Base-by-base conservation (phyloP, 2,329 filamentous ascomycete genomes). In the Golovinomyces cichoracearum region DNA sequence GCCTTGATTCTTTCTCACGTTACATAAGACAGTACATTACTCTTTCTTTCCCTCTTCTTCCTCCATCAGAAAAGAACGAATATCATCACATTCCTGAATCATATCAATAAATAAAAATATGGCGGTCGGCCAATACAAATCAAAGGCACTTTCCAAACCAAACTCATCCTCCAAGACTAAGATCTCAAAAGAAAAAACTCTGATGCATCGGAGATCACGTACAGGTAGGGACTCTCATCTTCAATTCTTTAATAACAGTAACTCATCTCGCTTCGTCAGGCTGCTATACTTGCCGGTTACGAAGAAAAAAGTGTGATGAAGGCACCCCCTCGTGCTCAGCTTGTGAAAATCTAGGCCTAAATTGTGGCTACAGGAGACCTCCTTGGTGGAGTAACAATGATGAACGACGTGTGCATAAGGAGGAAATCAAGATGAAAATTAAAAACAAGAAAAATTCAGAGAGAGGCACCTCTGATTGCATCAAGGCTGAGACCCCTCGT, bases 321-420 rank as follows among this genome's bases (percentile, higher is more conserved):
- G 73, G 72, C 53, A 65, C 68, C 33, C 73, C 73, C 48, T 65
- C 68, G 58, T 79, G 75, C 67, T 71, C 72, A 15, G 75, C 75
- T 52, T 79, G 75, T 70, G 76, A 74, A 56, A 57, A 62, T 50
- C 78, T 98, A 50, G 81, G 82, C 48, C 72, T 98, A 50, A 71
- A 73, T 59, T 98, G 90, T 68, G 85, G 95, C 69, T 98, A 95
- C 69, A 93, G 93, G 71, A 72, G 86, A 61, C 90, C 90, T 33
- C 76, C 83, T 66, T 98, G 90, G 90, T 98, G 90, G 90, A 82
- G 80, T 66, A 94, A 90, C 70, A 81, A 82, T 60, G 85, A 93
- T 54, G 76, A 81, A 60, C 73, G 90, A 56, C 76, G 80, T 57
- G 68, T 78, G 50, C 84, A 94, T 63, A 98, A 95, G 68, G 90